These are phyloP conservation scores for Elsinoe necatrix DNA, from an alignment of 2,329 filamentous ascomycete genomes.

Conservation along the genomic window DNA sequence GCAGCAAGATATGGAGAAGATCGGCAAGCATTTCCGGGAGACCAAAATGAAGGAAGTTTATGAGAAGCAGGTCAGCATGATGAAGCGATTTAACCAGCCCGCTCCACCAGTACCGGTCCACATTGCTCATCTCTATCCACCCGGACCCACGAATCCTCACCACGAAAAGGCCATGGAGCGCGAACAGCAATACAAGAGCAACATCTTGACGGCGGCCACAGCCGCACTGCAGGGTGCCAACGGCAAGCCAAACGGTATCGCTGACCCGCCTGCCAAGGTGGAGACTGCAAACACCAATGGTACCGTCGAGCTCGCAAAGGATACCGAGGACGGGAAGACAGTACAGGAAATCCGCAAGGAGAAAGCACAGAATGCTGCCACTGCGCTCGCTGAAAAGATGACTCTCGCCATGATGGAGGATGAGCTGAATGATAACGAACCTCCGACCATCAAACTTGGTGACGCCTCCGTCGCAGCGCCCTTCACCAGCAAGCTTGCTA, in stretches of 20 bases:
- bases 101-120: conserved; percentile 81
- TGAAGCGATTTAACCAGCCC: conserved; percentile 92
- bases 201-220: conserved; percentile 39
- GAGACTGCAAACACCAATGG: conserved; percentile 12
- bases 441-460: conserved; percentile 90
- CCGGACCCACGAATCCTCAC: conserved; percentile 84
- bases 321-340: conserved; percentile 31
- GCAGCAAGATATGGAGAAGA: conserved; percentile 79
- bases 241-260: conserved; percentile 15
- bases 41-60: conserved; percentile 99
- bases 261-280: conserved; percentile 11
- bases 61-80: conserved; percentile 86
- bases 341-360: conserved; percentile 46
- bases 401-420: conserved; percentile 81
- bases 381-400: conserved; percentile 75
- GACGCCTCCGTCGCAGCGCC: conserved; percentile 95
- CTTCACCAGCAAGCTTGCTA: conserved; percentile 94
- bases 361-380: conserved; percentile 60
- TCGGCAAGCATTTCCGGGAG: conserved; percentile 85
- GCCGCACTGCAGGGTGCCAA: conserved; percentile 30
- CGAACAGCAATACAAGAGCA: conserved; percentile 64
- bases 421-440: conserved; percentile 80
- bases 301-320: conserved; percentile 47
- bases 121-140: conserved; percentile 91
- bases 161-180: conserved; percentile 85